These are phyloP conservation scores for Pisolithus orientalis DNA, from an alignment of 768 basidiomycete genomes.

Conservation along the genomic window DNA sequence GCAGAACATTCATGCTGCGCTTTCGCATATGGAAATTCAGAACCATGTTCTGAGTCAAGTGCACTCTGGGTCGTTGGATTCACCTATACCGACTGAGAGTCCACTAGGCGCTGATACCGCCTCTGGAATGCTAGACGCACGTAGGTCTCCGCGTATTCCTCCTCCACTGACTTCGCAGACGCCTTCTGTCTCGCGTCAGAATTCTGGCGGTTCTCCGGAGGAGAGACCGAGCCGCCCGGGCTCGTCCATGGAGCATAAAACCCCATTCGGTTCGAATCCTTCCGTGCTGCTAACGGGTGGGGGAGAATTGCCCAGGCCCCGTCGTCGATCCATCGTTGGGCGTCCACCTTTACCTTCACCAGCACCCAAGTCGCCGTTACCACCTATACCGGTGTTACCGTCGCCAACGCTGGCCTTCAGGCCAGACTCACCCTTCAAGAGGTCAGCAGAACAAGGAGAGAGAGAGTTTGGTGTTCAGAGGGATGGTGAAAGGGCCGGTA, in stretches of 20 bases:
- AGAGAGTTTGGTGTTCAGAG: constrained; percentile 29
- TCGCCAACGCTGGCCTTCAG: constrained; percentile 1
- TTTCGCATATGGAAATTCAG: constrained; percentile 16
- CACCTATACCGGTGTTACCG: background rate
- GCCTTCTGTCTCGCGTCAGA: constrained; percentile 4
- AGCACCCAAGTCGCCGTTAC: constrained; percentile 3
- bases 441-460: constrained; percentile 13
- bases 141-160: constrained; percentile 2
- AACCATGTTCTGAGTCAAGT: background rate
- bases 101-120: constrained; percentile 3
- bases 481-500: constrained; percentile 19
- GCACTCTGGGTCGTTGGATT: constrained; percentile 9
- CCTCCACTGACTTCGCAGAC: constrained; percentile 5
- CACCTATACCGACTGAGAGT: constrained; percentile 14
- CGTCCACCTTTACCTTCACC: constrained; percentile 12
- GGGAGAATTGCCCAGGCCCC: constrained; percentile 8
- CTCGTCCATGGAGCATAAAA: background rate
- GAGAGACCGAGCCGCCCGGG: background rate
- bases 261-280: background rate
- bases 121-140: background rate
- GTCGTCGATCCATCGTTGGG: constrained; percentile 18
- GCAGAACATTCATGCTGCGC: constrained; percentile 12
- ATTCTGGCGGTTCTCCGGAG: background rate
- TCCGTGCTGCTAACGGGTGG: background rate
- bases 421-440: constrained; percentile 17